A percentile compares a stretch with the other conserved stretches of the same genome.
These are phyloP conservation scores for Trichoderma sp. DNA, from an alignment of 2,329 filamentous ascomycete genomes.

Conservation along the genomic window DNA sequence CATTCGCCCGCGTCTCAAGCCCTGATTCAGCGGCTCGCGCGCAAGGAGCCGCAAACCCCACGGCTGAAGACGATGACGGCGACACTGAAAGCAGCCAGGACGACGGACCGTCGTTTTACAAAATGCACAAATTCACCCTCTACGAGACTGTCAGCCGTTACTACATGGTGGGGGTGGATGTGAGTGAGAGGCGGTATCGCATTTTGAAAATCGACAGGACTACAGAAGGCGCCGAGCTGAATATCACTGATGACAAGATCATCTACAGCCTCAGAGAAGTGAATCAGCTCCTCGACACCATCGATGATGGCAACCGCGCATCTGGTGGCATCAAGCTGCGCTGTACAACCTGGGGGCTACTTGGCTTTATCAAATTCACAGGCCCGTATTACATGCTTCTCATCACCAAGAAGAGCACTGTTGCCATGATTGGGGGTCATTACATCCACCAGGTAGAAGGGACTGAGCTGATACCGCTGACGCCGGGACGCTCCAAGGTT, in stretches of 20 bases:
- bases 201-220: constrained; percentile 95
- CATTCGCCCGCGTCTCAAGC: constrained; percentile 56
- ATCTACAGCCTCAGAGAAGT: constrained; percentile 91
- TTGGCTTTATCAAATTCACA: constrained; percentile 95
- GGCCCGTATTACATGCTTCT: constrained; percentile 96
- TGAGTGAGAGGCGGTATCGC: constrained; percentile 82
- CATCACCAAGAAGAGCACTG: constrained; percentile 92
- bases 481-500: constrained; percentile 71
- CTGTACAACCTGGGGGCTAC: constrained; percentile 86
- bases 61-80: constrained; percentile 27
- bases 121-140: constrained; percentile 96
- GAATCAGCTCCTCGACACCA: constrained; percentile 86
- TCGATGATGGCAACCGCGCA: constrained; percentile 90
- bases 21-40: constrained; percentile 42
- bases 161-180: constrained; percentile 90
- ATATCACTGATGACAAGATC: constrained; percentile 89
- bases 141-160: constrained; percentile 94
- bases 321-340: constrained; percentile 87
- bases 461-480: constrained; percentile 86
- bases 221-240: constrained; percentile 71
- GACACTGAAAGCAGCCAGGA: constrained; percentile 22
- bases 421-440: constrained; percentile 93
- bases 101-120: constrained; percentile 44
- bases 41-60: constrained; percentile 15
- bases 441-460: constrained; percentile 94